Evolutionary conservation across 768 basidiomycete genomes (phyloP), one percentile per base, ranked within the genome.

Genomic region (Mycena polygramma): DNA sequence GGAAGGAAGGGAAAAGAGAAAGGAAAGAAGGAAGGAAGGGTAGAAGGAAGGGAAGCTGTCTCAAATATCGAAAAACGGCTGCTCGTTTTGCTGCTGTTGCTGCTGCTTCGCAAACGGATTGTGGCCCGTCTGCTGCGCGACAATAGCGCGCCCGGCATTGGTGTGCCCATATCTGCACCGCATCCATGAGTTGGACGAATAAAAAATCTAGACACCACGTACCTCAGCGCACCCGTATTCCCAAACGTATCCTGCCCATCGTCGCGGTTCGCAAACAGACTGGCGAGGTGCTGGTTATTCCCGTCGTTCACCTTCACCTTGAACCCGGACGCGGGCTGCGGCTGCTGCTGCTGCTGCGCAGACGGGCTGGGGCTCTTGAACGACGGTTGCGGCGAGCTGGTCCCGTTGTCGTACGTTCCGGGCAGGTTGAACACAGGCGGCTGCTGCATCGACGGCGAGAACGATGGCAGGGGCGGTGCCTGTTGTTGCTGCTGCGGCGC

Each of bases 211-310:
- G 43, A n/a, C 43, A 37, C 75, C 71, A 82, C 85, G 70, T 62
- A 90, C 85, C 96, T 88, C 71, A 97, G 78, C 60, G 84, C 70
- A 22, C 97, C 97, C 39, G 90, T 75, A 79, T 99, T 99, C 59
- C 97, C 97, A 77, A 98, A 99, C 62, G 97, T 97, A 81, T 99
- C 98, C 78, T 93, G 84, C 1, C 98, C 97, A 74, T 94, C 96
- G 66, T 98, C 97, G 59, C 92, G 86, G 76, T 94, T 94, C 8
- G 94, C 97, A 71, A 98, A 91, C 74, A 98, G 80, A 62, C 80
- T 84, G 3, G 97, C 96, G 62, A 99, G 88, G 45, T 91, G 88
- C 17, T 95, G 88, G 70, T 93, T 90, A 78, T 97, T 94, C 57
- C 86, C 83, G 55, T 84, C 84, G 43, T 79, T 83, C 41, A 80